Evolutionary conservation across 352 stramenopile species (phyloP).

Genomic region (Phytophthora pseudosyringae): DNA sequence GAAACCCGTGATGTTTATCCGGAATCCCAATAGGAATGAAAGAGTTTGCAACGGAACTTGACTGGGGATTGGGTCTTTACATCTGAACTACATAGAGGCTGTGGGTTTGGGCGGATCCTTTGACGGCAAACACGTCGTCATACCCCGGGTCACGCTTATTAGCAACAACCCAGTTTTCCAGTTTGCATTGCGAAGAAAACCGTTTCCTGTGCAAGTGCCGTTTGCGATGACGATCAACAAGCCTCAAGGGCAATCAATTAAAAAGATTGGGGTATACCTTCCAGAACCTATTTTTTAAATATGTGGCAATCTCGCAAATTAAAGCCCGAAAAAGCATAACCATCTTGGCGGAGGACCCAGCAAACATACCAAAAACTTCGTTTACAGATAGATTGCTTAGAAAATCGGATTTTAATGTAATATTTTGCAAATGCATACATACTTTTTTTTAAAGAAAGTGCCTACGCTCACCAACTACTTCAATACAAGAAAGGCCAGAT

Average conservation of each 20-base stretch:
- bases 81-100: constrained; percentile 3
- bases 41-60: constrained; percentile 8
- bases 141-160: constrained; percentile 5
- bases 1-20: background rate
- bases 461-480: too few relatives aligned
- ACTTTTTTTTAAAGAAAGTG: too few relatives aligned
- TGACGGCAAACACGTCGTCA: background rate
- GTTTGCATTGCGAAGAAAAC: background rate
- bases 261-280: constrained; percentile 3
- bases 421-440: too few relatives aligned
- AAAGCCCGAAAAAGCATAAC: background rate
- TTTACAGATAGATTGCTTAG: too few relatives aligned
- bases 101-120: constrained; percentile 1
- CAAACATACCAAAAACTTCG: too few relatives aligned
- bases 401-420: too few relatives aligned
- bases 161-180: constrained; percentile 6
- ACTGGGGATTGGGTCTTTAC: background rate
- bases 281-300: constrained; percentile 8
- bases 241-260: background rate
- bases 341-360: background rate
- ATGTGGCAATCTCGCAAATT: constrained; percentile 1
- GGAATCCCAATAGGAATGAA: constrained; percentile 11
- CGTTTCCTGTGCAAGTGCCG: constrained; percentile 1
- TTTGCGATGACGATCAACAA: background rate
- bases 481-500: too few relatives aligned